Conservation (phyloP, 441 rosid genomes). For the Croton setiger region DNA sequence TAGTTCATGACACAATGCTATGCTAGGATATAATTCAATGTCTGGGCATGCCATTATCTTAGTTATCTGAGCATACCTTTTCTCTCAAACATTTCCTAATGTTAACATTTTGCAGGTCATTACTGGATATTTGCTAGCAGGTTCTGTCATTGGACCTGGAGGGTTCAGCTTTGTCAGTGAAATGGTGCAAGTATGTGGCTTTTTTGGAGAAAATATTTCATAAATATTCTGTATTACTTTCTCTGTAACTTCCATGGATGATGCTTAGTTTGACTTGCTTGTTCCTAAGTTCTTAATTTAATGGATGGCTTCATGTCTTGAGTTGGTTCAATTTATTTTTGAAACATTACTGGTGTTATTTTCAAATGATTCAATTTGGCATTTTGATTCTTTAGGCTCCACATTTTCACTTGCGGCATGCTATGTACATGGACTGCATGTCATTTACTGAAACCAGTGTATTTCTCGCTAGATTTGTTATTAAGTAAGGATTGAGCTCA, state of each 20-base stretch:
- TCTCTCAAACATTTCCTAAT: slow-evolving; percentile 11
- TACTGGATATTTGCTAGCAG: slow-evolving; percentile 90
- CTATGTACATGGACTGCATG: background rate
- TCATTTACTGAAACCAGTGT: background rate
- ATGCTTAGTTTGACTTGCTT: background rate
- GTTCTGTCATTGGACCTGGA: slow-evolving; percentile 94
- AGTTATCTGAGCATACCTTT: slow-evolving; percentile 2
- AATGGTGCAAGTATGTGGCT: slow-evolving; percentile 87
- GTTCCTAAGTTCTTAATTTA: background rate
- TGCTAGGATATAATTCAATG: slow-evolving; percentile 32
- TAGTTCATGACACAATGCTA: slow-evolving; percentile 29
- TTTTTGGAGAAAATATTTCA: slow-evolving; percentile 10
- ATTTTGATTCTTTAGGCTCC: background rate
- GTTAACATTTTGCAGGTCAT: slow-evolving; percentile 59
- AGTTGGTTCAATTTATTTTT: background rate
- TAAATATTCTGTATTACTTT: background rate
- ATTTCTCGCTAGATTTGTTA: background rate
- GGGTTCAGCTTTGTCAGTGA: slow-evolving; percentile 92
- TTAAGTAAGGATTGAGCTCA: background rate
- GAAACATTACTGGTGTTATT: background rate
- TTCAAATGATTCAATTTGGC: background rate
- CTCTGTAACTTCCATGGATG: background rate
- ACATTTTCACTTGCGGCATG: background rate
- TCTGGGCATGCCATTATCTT: slow-evolving; percentile 18
- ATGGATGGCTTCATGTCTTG: background rate